Conservation (phyloP, 495 filamentous ascomycete genomes). For the Neurospora sp. region DNA sequence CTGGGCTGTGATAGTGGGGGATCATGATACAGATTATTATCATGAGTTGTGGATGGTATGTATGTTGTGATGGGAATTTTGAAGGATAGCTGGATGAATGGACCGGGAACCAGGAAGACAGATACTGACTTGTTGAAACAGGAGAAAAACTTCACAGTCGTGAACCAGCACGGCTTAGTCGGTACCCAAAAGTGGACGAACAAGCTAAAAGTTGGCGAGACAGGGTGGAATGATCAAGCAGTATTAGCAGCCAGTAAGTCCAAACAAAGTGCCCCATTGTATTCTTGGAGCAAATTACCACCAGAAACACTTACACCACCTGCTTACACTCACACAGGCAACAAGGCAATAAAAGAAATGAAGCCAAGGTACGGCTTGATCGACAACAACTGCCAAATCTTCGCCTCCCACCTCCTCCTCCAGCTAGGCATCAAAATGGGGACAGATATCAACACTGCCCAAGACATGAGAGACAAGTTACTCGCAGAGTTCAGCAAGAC, state of each 20-base stretch:
- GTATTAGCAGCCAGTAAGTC: constrained; percentile 29
- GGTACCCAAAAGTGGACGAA: constrained; percentile 7
- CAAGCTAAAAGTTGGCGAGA: constrained; percentile 33
- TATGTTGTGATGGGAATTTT: background rate
- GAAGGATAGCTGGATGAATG: background rate
- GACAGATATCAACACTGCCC: background rate
- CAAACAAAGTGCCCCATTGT: background rate
- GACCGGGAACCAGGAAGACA: background rate
- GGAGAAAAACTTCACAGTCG: constrained; percentile 24
- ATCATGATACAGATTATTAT: constrained; percentile 18
- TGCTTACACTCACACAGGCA: constrained; percentile 11
- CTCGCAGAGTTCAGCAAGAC: background rate
- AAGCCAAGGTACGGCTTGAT: constrained; percentile 36
- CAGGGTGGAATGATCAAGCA: constrained; percentile 37
- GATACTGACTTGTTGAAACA: background rate
- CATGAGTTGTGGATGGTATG: constrained; percentile 35
- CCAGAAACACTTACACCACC: background rate
- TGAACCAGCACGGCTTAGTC: background rate
- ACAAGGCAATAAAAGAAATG: constrained; percentile 36
- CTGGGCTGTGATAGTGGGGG: constrained; percentile 38
- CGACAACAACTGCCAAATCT: constrained; percentile 42
- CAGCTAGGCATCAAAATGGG: background rate
- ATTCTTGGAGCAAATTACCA: background rate
- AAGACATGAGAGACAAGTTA: background rate
- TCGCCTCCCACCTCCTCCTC: constrained; percentile 10